These are phyloP conservation scores for Tulasnella sp. DNA, from an alignment of 768 basidiomycete species.

Conservation along the genomic window DNA sequence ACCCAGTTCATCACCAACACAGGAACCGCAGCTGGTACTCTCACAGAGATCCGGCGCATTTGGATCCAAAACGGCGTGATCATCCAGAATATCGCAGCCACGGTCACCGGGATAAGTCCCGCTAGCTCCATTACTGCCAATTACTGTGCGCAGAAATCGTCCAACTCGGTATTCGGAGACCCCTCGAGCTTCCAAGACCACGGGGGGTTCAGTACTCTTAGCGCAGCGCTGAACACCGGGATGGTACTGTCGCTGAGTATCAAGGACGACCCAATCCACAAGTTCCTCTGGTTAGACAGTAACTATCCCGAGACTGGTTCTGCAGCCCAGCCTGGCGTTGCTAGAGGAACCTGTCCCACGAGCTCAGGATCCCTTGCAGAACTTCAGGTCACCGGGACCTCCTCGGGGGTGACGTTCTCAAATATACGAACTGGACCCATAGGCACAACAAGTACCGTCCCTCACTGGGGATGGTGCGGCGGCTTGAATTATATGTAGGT, in stretches of 20 bases:
- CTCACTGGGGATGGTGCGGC: neutral
- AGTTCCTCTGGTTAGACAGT: neutral
- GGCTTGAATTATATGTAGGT: neutral
- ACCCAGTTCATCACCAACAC: constrained; percentile 17
- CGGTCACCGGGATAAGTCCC: neutral
- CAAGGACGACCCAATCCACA: constrained; percentile 44
- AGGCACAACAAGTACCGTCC: neutral
- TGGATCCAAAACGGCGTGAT: neutral
- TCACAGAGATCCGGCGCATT: constrained; percentile 2
- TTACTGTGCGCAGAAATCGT: no score
- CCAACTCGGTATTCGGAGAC: no score
- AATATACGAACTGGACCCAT: constrained; percentile 12
- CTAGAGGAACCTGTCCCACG: constrained; percentile 14
- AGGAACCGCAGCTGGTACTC: constrained; percentile 1
- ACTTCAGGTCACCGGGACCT: neutral
- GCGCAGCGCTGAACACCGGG: constrained; percentile 39
- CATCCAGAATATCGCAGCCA: neutral
- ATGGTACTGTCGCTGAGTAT: constrained; percentile 49
- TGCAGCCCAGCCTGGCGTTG: neutral
- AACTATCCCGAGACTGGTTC: neutral
- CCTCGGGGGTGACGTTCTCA: neutral
- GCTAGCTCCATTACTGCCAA: constrained; percentile 47
- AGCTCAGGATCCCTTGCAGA: neutral
- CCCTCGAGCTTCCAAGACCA: constrained; percentile 41
- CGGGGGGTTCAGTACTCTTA: constrained; percentile 42